Conservation (phyloP, 805 yeast genomes). For the Phaffomyces thermotolerans region DNA sequence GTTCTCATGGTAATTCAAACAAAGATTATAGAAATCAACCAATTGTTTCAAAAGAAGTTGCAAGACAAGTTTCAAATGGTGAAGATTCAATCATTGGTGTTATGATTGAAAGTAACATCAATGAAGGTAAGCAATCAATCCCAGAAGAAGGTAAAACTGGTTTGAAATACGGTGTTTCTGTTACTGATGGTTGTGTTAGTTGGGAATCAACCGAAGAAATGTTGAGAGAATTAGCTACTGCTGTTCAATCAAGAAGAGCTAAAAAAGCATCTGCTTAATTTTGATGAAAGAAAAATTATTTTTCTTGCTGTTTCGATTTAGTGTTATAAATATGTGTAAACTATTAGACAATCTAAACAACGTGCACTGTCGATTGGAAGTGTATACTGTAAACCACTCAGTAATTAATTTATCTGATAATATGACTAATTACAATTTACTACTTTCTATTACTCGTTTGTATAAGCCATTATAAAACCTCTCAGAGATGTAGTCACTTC, state of each 20-base stretch:
- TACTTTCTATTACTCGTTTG: too few relatives aligned
- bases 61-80: slow-evolving; percentile 76
- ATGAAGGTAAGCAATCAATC: slow-evolving; percentile 90
- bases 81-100: slow-evolving; percentile 80
- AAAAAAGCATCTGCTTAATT: too few relatives aligned
- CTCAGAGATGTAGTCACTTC: too few relatives aligned
- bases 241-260: slow-evolving; percentile 74
- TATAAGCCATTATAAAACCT: too few relatives aligned
- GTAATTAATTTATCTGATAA: too few relatives aligned
- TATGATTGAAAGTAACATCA: slow-evolving; percentile 90
- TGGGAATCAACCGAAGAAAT: slow-evolving; percentile 85
- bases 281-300: too few relatives aligned
- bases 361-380: too few relatives aligned
- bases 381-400: too few relatives aligned
- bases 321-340: too few relatives aligned
- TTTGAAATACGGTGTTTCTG: slow-evolving; percentile 89
- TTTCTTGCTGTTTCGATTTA: too few relatives aligned
- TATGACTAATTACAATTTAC: too few relatives aligned
- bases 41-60: slow-evolving; percentile 74
- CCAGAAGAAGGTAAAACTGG: slow-evolving; percentile 68
- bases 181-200: slow-evolving; percentile 94
- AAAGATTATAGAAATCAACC: slow-evolving; percentile 96
- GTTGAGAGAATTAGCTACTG: slow-evolving; percentile 70
- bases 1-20: slow-evolving; percentile 95
- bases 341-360: too few relatives aligned